These are phyloP conservation scores for Calonectria pauciramosa DNA, from an alignment of 2,329 filamentous ascomycete genomes.

Conservation along the genomic window DNA sequence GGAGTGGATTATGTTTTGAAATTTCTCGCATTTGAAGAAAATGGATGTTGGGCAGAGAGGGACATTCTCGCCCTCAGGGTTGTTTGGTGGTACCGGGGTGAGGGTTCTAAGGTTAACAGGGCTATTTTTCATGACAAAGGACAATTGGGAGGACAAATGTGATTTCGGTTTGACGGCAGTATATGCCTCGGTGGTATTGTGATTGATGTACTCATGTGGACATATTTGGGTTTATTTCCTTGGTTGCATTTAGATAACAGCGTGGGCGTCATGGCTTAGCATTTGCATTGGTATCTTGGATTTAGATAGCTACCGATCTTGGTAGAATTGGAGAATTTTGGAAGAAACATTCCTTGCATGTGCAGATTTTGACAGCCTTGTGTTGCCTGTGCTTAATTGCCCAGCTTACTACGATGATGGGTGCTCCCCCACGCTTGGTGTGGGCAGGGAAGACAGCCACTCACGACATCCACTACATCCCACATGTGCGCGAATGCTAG, in stretches of 20 bases:
- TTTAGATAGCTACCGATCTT: conserved; percentile 20
- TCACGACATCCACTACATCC: conserved; percentile 5
- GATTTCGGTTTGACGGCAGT: neutral
- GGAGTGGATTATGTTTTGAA: conserved; percentile 77
- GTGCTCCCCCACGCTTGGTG: conserved; percentile 2
- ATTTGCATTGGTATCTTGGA: conserved; percentile 18
- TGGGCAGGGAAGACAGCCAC: neutral
- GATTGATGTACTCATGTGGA: neutral
- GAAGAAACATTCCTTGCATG: conserved; percentile 24
- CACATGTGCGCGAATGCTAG: neutral
- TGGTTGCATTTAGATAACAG: conserved; percentile 23
- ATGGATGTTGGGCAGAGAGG: conserved; percentile 36
- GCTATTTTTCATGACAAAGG: conserved; percentile 9
- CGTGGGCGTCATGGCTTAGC: conserved; percentile 19
- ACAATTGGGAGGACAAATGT: conserved; percentile 10
- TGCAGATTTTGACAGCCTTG: conserved; percentile 17
- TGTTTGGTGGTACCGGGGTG: conserved; percentile 12
- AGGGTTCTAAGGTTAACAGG: conserved; percentile 8
- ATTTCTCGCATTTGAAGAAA: conserved; percentile 28
- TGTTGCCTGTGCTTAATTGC: neutral
- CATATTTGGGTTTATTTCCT: neutral
- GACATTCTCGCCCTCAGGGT: conserved; percentile 21
- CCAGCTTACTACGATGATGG: neutral
- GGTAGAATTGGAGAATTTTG: conserved; percentile 25
- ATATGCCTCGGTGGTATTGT: neutral